These are phyloP conservation scores for Luffa aegyptiaca DNA, from an alignment of 306 rosid species.

Conservation along the genomic window DNA sequence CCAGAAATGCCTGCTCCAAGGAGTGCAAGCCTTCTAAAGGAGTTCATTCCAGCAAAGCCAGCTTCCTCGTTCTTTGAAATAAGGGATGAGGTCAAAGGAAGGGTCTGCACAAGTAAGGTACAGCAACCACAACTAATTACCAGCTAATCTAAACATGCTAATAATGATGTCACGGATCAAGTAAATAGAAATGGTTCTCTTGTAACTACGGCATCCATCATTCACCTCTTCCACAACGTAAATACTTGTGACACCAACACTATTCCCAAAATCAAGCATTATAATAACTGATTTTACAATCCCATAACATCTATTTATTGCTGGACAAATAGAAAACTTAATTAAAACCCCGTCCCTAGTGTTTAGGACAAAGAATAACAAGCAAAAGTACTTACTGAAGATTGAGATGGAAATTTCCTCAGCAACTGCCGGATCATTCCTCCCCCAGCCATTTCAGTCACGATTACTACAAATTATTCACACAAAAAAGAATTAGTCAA, in stretches of 20 bases:
- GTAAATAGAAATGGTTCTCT: not conserved
- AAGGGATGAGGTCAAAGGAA: slow-evolving; percentile 42
- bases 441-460: slow-evolving; percentile 75
- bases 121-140: slow-evolving; percentile 1
- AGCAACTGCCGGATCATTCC: slow-evolving; percentile 48
- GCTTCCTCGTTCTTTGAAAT: slow-evolving; percentile 41
- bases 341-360: not conserved
- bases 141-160: not conserved
- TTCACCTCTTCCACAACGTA: not conserved
- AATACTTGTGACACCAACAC: not conserved
- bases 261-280: not conserved
- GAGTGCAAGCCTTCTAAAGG: slow-evolving; percentile 76
- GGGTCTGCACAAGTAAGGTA: slow-evolving; percentile 31
- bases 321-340: not conserved
- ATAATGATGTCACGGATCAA: not conserved
- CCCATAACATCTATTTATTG: not conserved
- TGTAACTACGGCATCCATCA: not conserved
- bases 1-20: slow-evolving; percentile 87
- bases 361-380: not conserved
- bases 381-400: slow-evolving; percentile 32
- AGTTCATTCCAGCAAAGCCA: slow-evolving; percentile 45
- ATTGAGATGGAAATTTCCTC: slow-evolving; percentile 54
- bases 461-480: slow-evolving; percentile 20
- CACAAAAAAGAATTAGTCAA: not conserved
- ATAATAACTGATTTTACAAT: not conserved